phyloP scores from a whole-genome alignment of 176 grass and related monocot species.

The Avena insularis region DNA sequence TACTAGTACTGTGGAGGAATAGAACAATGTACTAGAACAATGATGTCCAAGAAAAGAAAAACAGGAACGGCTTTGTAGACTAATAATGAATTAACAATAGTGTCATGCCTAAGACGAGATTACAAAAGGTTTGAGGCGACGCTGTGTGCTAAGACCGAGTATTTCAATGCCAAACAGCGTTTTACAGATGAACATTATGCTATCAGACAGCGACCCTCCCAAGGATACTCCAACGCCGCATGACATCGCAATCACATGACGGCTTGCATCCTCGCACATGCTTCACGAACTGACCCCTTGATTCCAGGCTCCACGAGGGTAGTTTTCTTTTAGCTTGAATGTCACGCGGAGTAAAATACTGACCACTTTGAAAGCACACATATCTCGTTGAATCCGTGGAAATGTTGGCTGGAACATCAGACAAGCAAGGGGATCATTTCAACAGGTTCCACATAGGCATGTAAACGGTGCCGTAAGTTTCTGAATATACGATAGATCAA shows the following conservation, averaged over 20 bases:
- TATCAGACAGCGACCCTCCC: conserved; percentile 24
- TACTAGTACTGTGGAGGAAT: background rate
- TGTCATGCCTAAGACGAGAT: conserved; percentile 24
- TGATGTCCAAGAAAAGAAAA: background rate
- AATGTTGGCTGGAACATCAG: conserved; percentile 29
- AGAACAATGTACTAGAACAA: background rate
- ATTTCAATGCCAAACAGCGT: conserved; percentile 40
- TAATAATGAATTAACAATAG: background rate
- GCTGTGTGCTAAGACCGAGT: background rate
- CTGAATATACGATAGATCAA: background rate
- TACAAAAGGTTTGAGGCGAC: conserved; percentile 18
- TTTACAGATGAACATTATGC: conserved; percentile 20
- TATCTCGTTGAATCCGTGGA: conserved; percentile 11
- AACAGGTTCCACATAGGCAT: background rate
- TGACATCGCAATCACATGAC: conserved; percentile 42
- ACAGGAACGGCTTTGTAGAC: background rate
- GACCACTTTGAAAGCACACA: background rate
- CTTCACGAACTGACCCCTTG: conserved; percentile 29
- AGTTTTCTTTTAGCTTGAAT: background rate
- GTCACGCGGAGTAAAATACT: conserved; percentile 18
- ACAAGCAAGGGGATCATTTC: conserved; percentile 6
- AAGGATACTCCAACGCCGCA: conserved; percentile 31
- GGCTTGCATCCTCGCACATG: conserved; percentile 47
- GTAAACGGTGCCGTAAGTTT: background rate
- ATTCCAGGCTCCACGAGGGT: background rate